These are phyloP conservation scores for Fusarium domesticum DNA, from an alignment of 2,329 filamentous ascomycete species.

Conservation along the genomic window DNA sequence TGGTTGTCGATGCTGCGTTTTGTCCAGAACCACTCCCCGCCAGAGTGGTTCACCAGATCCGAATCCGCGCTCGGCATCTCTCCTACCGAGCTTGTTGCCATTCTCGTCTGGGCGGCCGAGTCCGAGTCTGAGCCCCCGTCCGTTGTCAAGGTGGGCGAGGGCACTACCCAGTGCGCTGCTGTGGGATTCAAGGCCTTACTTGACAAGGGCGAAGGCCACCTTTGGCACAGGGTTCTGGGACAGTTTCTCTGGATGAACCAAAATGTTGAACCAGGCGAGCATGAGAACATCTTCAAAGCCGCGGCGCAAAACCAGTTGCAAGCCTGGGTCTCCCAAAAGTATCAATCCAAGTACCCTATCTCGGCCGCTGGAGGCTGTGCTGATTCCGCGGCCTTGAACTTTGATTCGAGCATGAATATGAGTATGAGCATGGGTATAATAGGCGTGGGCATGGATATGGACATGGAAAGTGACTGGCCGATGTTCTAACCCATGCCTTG, in stretches of 20 bases:
- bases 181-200: conserved; percentile 8
- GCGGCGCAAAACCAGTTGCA: conserved; percentile 17
- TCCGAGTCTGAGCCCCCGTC: conserved; percentile 3
- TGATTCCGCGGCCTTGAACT: neutral
- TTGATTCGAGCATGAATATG: neutral
- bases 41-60: conserved; percentile 22
- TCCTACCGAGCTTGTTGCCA: conserved; percentile 26
- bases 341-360: conserved; percentile 17
- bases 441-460: neutral
- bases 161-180: conserved; percentile 14
- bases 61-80: conserved; percentile 25
- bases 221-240: conserved; percentile 21
- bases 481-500: neutral
- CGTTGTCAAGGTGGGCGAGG: neutral
- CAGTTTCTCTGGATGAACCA: conserved; percentile 28
- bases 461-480: neutral
- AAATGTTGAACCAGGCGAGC: conserved; percentile 10
- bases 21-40: conserved; percentile 11
- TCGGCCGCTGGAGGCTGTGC: no score
- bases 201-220: conserved; percentile 8
- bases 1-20: conserved; percentile 20
- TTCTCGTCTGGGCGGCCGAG: conserved; percentile 26
- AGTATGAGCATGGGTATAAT: no score
- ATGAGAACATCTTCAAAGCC: conserved; percentile 21
- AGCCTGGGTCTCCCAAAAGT: conserved; percentile 15